phyloP scores from a whole-genome alignment of 495 filamentous ascomycete species.

The Annulohypoxylon maeteangense region DNA sequence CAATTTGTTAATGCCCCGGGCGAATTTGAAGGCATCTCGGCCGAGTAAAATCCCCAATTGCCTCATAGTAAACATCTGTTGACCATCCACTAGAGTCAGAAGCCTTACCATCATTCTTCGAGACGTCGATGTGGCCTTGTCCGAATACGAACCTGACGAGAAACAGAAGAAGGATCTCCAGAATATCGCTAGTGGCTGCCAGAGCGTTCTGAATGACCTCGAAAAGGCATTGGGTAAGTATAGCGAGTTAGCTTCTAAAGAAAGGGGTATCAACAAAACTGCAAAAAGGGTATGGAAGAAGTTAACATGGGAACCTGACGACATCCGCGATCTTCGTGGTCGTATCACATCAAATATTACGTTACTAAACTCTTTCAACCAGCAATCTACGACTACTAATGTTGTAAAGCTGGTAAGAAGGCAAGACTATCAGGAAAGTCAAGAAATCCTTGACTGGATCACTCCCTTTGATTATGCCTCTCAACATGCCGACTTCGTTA shows the following conservation, averaged over 20 bases:
- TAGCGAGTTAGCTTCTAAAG: slow-evolving; percentile 2
- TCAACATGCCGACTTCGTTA: slow-evolving; percentile 41
- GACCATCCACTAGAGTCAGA: slow-evolving; percentile 3
- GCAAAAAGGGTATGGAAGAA: slow-evolving; percentile 42
- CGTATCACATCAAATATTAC: not conserved
- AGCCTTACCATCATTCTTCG: slow-evolving; percentile 41
- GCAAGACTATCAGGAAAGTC: not conserved
- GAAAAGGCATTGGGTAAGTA: slow-evolving; percentile 22
- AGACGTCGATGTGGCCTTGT: slow-evolving; percentile 30
- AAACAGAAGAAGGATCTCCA: not conserved
- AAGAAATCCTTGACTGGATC: slow-evolving; percentile 45
- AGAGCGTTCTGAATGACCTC: not conserved
- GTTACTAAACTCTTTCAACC: not conserved
- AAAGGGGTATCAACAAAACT: not conserved
- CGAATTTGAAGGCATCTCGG: slow-evolving; percentile 44
- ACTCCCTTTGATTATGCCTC: slow-evolving; percentile 33
- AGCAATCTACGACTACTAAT: not conserved
- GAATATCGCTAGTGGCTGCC: not conserved
- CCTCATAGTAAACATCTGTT: not conserved
- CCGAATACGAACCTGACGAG: not conserved
- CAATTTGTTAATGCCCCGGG: slow-evolving; percentile 44
- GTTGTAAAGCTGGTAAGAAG: not conserved
- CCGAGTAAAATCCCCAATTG: slow-evolving; percentile 12
- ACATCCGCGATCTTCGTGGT: not conserved
- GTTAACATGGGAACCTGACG: slow-evolving; percentile 43